Evolutionary conservation across 2,329 filamentous ascomycete genomes (phyloP).

Genomic region (Plenodomus tracheiphilus): DNA sequence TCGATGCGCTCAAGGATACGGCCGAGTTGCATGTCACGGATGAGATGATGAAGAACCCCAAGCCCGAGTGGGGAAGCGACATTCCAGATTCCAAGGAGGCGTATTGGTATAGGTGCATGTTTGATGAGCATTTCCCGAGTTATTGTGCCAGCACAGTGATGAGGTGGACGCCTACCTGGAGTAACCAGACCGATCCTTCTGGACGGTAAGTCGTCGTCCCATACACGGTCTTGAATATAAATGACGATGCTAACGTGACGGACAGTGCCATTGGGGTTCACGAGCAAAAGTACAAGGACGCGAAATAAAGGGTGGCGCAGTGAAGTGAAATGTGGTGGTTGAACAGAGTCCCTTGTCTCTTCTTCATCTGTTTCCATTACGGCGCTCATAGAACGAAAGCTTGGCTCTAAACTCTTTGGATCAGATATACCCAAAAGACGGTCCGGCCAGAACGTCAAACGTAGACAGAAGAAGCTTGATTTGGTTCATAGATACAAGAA

Average conservation of each 20-base stretch:
- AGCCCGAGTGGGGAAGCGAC: constrained; percentile 91
- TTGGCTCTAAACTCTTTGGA: too few species aligned
- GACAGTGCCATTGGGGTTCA: constrained; percentile 40
- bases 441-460: too few species aligned
- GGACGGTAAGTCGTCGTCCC: too few species aligned
- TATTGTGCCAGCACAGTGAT: constrained; percentile 90
- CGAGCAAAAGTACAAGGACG: constrained; percentile 38
- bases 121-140: constrained; percentile 96
- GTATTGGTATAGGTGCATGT: constrained; percentile 98
- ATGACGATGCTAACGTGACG: constrained; percentile 17
- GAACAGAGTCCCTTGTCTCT: too few species aligned
- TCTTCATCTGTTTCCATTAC: background rate
- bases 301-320: constrained; percentile 8
- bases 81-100: constrained; percentile 97
- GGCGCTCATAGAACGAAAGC: too few species aligned
- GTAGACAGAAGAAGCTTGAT: too few species aligned
- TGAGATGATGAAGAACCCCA: constrained; percentile 98
- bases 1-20: constrained; percentile 93
- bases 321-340: too few species aligned
- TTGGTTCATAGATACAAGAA: too few species aligned
- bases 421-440: background rate
- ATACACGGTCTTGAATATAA: too few species aligned
- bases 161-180: constrained; percentile 98
- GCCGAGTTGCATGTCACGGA: constrained; percentile 89
- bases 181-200: constrained; percentile 91